Percentiles rank a stretch among this genome's conserved stretches.
phyloP scores from a whole-genome alignment of 768 basidiomycete genomes.

The Lanmaoa pseudosensibilis region DNA sequence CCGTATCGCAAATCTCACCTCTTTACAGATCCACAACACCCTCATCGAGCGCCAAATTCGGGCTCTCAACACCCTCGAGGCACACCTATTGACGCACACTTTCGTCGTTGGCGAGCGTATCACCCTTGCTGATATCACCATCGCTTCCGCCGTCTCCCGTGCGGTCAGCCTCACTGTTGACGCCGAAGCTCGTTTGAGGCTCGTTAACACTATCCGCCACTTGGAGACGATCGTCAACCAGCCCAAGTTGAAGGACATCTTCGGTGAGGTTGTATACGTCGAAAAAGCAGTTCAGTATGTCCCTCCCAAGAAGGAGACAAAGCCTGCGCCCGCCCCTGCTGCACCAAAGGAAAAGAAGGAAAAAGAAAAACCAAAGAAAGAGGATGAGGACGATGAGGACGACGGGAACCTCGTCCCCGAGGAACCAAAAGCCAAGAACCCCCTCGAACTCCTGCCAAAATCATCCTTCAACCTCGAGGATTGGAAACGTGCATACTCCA shows the following conservation, averaged over 20 bases:
- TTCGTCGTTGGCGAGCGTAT: slow-evolving; percentile 94
- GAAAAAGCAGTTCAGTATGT: slow-evolving; percentile 73
- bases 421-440: slow-evolving; percentile 93
- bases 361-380: slow-evolving; percentile 61
- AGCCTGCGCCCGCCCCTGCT: slow-evolving; percentile 41
- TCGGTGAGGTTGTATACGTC: slow-evolving; percentile 54
- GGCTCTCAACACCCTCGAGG: slow-evolving; percentile 67
- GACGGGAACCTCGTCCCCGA: slow-evolving; percentile 71
- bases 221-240: slow-evolving; percentile 88
- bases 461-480: slow-evolving; percentile 88
- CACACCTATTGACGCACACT: slow-evolving; percentile 73
- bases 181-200: slow-evolving; percentile 58
- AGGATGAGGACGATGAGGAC: slow-evolving; percentile 66
- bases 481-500: slow-evolving; percentile 98
- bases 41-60: slow-evolving; percentile 54
- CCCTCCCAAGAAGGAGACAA: slow-evolving; percentile 72
- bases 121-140: slow-evolving; percentile 83
- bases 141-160: slow-evolving; percentile 60
- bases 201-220: slow-evolving; percentile 80
- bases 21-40: slow-evolving; percentile 54
- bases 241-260: slow-evolving; percentile 67
- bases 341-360: slow-evolving; percentile 58
- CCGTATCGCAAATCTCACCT: background rate
- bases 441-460: slow-evolving; percentile 88
- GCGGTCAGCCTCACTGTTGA: slow-evolving; percentile 62